Conservation (phyloP, 75 land plant genomes). For the Cunninghamia lanceolata region DNA sequence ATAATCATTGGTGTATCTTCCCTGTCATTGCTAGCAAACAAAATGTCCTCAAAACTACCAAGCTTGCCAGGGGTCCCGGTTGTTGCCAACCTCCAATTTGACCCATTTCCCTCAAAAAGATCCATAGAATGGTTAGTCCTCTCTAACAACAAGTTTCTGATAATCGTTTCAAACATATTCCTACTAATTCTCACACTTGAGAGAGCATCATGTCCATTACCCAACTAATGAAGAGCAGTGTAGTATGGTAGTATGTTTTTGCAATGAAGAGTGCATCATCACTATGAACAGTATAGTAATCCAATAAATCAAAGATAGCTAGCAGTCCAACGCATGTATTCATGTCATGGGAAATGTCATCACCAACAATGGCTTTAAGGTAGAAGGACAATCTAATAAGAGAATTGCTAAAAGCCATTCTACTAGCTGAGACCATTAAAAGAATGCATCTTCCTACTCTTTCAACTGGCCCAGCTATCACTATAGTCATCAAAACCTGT, state of each 20-base stretch:
- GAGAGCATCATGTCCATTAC: conserved; percentile 65
- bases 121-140: conserved; percentile 86
- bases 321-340: no score
- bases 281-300: conserved; percentile 95
- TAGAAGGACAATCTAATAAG: no score
- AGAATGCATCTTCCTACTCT: no score
- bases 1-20: conserved; percentile 90
- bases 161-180: conserved; percentile 93
- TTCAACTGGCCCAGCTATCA: no score
- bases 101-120: conserved; percentile 94
- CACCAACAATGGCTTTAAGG: no score
- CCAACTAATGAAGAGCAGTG: conserved; percentile 81
- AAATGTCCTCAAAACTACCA: conserved; percentile 89
- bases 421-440: no score
- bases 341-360: no score
- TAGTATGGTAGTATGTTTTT: conserved; percentile 83
- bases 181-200: conserved; percentile 87
- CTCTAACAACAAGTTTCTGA: conserved; percentile 85
- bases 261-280: conserved; percentile 94
- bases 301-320: no score
- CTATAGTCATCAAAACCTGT: no score
- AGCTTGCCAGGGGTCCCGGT: conserved; percentile 90
- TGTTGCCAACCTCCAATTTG: conserved; percentile 85
- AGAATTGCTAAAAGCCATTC: no score
- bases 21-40: conserved; percentile 98